These are phyloP conservation scores for Ascochyta koolunga DNA, from an alignment of 2,329 filamentous ascomycete species.

Conservation along the genomic window DNA sequence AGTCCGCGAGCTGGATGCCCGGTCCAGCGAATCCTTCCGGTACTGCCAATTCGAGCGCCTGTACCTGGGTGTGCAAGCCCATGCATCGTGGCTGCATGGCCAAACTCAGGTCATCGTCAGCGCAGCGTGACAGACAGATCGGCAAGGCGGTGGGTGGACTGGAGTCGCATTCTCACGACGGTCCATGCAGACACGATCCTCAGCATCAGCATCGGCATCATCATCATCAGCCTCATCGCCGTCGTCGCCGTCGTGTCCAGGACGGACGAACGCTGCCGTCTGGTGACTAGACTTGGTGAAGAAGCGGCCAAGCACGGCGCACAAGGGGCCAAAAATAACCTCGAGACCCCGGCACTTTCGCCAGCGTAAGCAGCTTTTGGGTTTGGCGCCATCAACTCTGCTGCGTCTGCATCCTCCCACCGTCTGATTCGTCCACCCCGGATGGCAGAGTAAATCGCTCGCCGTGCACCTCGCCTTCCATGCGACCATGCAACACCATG, in stretches of 20 bases:
- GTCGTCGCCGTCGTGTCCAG: no score
- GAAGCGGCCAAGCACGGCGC: conserved; percentile 22
- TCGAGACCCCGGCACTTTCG: conserved; percentile 26
- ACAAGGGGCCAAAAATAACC: conserved; percentile 32
- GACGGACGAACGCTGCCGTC: conserved; percentile 9
- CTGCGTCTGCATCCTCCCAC: conserved; percentile 26
- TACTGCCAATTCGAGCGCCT: conserved; percentile 12
- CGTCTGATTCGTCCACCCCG: conserved; percentile 13
- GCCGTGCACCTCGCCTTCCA: conserved; percentile 6
- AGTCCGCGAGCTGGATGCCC: conserved; percentile 2
- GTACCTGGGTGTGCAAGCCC: not conserved
- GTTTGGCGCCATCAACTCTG: conserved; percentile 30
- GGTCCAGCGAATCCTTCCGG: conserved; percentile 14
- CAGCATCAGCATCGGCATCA: no score
- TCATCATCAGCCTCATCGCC: conserved; percentile 7
- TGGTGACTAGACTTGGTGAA: conserved; percentile 24
- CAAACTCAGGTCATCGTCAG: conserved; percentile 4
- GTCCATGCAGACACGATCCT: not conserved
- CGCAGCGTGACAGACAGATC: conserved; percentile 10
- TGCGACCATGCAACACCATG: conserved; percentile 5
- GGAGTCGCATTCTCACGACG: conserved; percentile 9
- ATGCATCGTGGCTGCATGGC: not conserved
- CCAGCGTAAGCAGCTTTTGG: conserved; percentile 34
- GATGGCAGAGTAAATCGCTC: conserved; percentile 25
- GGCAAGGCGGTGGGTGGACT: conserved; percentile 10